Percentiles rank a stretch among this genome's conserved stretches.
phyloP scores from a whole-genome alignment of 192 early-diverging fungal genomes.

The Coemansia sp. region DNA sequence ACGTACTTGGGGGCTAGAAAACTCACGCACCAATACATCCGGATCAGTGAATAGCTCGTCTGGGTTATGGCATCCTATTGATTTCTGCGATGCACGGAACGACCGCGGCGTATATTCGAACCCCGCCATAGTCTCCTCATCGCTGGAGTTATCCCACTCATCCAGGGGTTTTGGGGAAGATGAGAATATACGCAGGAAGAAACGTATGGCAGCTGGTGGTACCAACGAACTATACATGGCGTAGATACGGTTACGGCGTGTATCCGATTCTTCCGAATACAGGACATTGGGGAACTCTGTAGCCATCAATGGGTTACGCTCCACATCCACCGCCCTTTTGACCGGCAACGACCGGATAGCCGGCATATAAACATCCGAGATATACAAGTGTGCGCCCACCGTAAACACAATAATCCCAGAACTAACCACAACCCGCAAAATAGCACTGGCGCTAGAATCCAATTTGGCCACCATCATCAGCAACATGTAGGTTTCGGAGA shows the following conservation, averaged over 20 bases:
- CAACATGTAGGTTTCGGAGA: slow-evolving; percentile 67
- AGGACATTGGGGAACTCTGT: slow-evolving; percentile 30
- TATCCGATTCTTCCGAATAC: neutral
- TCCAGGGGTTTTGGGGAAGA: neutral
- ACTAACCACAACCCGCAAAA: slow-evolving; percentile 44
- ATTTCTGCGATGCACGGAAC: too few relatives aligned
- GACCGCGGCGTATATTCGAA: too few relatives aligned
- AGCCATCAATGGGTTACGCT: slow-evolving; percentile 15
- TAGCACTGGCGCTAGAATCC: slow-evolving; percentile 21
- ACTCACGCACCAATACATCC: slow-evolving; percentile 9
- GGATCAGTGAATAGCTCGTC: too few relatives aligned
- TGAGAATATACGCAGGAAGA: slow-evolving; percentile 7
- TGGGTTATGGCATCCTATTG: too few relatives aligned
- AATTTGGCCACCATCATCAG: slow-evolving; percentile 61
- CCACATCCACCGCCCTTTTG: slow-evolving; percentile 23
- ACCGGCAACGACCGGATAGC: slow-evolving; percentile 52
- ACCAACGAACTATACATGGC: slow-evolving; percentile 39
- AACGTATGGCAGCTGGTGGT: slow-evolving; percentile 3
- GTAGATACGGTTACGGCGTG: slow-evolving; percentile 21
- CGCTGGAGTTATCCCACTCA: neutral
- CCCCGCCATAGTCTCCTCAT: too few relatives aligned
- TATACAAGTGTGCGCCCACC: slow-evolving; percentile 48
- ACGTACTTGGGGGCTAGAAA: slow-evolving; percentile 15
- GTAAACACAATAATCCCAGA: slow-evolving; percentile 48
- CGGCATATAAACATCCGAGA: slow-evolving; percentile 54